These are phyloP conservation scores for Calophaca sinica DNA, from an alignment of 306 rosid genomes.

Conservation along the genomic window DNA sequence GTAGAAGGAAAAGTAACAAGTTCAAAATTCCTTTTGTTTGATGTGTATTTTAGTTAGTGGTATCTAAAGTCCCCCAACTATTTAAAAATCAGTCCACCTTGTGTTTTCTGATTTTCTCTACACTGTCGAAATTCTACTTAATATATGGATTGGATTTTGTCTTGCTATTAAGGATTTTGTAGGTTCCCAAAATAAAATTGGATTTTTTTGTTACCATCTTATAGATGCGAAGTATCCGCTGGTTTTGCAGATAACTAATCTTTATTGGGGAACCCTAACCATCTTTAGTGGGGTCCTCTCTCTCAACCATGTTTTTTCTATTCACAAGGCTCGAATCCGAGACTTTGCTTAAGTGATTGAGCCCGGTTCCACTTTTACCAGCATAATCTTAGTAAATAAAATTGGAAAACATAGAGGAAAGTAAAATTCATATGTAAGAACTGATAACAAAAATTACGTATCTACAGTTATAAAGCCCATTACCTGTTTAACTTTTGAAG, in stretches of 20 bases:
- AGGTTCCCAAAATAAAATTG: no score
- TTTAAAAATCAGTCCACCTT: background rate
- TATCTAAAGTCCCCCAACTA: background rate
- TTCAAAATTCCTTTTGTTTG: constrained; percentile 61
- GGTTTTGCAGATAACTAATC: no score
- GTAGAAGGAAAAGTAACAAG: constrained; percentile 46
- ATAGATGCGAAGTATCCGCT: no score
- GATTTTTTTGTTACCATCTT: no score
- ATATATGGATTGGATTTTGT: background rate
- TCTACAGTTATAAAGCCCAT: background rate
- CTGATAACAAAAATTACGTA: background rate
- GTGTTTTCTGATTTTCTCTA: constrained; percentile 21
- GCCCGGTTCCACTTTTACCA: no score
- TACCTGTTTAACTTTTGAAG: background rate
- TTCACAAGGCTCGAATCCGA: no score
- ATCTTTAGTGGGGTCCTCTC: no score
- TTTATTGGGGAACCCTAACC: no score
- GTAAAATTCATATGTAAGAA: no score
- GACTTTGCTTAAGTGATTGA: no score
- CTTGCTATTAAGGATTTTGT: background rate
- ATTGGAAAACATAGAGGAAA: background rate
- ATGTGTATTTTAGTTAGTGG: constrained; percentile 69
- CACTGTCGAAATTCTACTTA: background rate
- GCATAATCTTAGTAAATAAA: no score
- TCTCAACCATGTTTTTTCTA: no score